A percentile compares a stretch with the other conserved stretches of the same genome.
Evolutionary conservation across 1,139 yeast species (phyloP).

Genomic region (Protomyces macrosporus): DNA sequence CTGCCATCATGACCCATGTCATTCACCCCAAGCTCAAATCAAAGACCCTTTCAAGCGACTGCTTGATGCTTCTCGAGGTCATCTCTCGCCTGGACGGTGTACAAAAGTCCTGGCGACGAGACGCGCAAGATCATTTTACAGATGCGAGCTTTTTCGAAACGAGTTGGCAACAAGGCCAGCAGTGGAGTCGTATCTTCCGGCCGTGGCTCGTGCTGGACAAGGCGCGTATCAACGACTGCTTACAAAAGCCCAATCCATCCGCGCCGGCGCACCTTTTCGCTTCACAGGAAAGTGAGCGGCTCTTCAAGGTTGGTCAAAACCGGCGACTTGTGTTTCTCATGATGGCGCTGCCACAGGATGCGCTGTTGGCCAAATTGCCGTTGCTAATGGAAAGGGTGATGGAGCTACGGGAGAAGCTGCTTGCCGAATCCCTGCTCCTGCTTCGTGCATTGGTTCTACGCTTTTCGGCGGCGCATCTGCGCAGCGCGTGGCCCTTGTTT

Average conservation of each 20-base stretch:
- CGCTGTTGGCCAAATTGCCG: slow-evolving; percentile 48
- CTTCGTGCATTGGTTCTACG: slow-evolving; percentile 59
- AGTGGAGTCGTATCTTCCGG: not conserved
- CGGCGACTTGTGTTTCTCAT: not conserved
- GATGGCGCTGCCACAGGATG: slow-evolving; percentile 1
- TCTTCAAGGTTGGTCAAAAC: not conserved
- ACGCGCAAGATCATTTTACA: not conserved
- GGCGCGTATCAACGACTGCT: slow-evolving; percentile 1
- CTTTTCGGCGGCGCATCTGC: slow-evolving; percentile 58
- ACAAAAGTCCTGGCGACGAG: slow-evolving; percentile 10
- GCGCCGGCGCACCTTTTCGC: slow-evolving; percentile 9
- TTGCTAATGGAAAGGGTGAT: slow-evolving; percentile 37
- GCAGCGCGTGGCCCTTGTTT: slow-evolving; percentile 65
- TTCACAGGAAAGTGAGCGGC: slow-evolving; percentile 1
- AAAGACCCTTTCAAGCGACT: not conserved
- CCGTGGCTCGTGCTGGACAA: not conserved
- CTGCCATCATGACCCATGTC: not conserved
- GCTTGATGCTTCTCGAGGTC: not conserved
- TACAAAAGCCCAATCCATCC: slow-evolving; percentile 1
- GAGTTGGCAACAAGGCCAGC: not conserved
- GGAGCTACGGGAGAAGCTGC: slow-evolving; percentile 35
- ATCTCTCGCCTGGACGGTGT: not conserved
- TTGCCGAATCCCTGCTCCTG: slow-evolving; percentile 50
- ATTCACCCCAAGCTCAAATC: slow-evolving; percentile 5
- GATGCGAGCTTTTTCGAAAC: slow-evolving; percentile 1